Base-by-base conservation (phyloP, 2,329 filamentous ascomycete species). In the Rhynchosporium graminicola region DNA sequence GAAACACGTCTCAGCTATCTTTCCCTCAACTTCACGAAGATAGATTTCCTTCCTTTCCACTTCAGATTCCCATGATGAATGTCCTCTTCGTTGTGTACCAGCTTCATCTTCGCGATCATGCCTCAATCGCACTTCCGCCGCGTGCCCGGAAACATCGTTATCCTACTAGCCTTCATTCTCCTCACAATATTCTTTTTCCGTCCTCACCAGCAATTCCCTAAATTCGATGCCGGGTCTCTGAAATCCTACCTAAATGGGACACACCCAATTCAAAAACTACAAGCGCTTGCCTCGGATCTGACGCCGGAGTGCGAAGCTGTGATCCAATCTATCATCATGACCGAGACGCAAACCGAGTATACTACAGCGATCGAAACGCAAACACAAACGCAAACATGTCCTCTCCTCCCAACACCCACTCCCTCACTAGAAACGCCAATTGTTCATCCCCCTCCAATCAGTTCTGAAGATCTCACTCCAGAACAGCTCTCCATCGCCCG, bases 401-500 rank as follows among this genome's bases (percentile, higher is more conserved):
- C 56, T 2, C 20, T 58, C 43, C 20, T 36, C 10, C 43, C 48
- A 2, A 13, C 38, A 31, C 56, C 7, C 15, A 38, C 40, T 46
- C 29, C 56, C 45, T 28, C 9, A 15, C 20, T 36, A 6, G 36
- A 9, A 36, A 4, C n/a, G 6, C 33, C 33, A 36, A 36, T 5
- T 6, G 33, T 36, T 5, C 5, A 10, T 36, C 6, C 9, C 5
- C 9, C 33, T 6, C 9, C 33, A 36, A 3, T 36, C 33, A 36
- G 9, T 36, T 36, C 33, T 6, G 33, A 36, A 10, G 33, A 47
- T 3, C 46, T 28, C 9, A 61, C 62, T 26, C 33, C 54, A 7
- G 64, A 67, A 33, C 63, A 67, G 59, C 20, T 64, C 28, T 48
- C 43, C 26, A 50, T 67, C 20, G 56, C 57, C 13, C 60, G 47